Percentiles rank a stretch among this genome's conserved stretches.
These are phyloP conservation scores for Hanseniaspora jakobsenii DNA, from an alignment of 805 yeast species.

Conservation along the genomic window DNA sequence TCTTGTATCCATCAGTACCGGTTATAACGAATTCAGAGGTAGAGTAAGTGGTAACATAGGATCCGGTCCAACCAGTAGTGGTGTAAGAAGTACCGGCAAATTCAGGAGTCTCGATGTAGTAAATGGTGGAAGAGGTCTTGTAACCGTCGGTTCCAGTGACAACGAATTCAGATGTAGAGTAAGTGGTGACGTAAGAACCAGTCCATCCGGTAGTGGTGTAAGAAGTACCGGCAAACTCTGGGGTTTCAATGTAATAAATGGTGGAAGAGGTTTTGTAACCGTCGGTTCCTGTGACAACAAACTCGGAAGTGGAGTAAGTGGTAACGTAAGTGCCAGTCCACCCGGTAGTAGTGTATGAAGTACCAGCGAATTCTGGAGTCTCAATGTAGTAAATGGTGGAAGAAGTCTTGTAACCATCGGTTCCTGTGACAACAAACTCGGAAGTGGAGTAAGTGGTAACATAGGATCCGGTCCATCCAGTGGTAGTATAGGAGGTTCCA, in stretches of 20 bases:
- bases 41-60: conserved; percentile 5
- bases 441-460: conserved; percentile 8
- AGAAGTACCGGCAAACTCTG: neutral
- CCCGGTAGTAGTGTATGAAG: conserved; percentile 2
- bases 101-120: neutral
- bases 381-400: neutral
- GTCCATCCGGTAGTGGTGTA: conserved; percentile 1
- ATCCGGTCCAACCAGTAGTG: too few relatives aligned
- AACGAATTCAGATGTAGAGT: neutral
- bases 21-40: too few relatives aligned
- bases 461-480: conserved; percentile 8
- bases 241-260: conserved; percentile 6
- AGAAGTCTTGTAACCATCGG: neutral
- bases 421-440: too few relatives aligned
- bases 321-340: neutral
- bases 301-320: neutral
- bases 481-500: too few relatives aligned
- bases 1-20: neutral
- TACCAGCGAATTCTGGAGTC: neutral
- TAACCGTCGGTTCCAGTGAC: neutral
- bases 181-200: neutral
- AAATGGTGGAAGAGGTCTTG: neutral
- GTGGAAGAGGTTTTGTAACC: neutral
- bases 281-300: neutral
- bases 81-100: too few relatives aligned